These are phyloP conservation scores for Vaccinium corymbosum DNA, from an alignment of 148 eudicot genomes.

Conservation along the genomic window DNA sequence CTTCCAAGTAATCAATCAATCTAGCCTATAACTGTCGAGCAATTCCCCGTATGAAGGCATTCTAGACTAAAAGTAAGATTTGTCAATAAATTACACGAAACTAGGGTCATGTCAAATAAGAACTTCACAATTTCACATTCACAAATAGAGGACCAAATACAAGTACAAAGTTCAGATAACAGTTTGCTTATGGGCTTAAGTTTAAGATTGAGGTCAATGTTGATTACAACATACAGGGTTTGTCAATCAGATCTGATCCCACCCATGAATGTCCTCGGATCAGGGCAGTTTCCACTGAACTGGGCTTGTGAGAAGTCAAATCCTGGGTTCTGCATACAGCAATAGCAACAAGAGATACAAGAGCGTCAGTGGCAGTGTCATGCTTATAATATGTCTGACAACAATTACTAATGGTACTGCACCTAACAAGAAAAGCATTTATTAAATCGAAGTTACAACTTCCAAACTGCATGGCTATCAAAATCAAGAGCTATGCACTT, in stretches of 20 bases:
- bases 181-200: slow-evolving; percentile 1
- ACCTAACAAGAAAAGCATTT: not conserved
- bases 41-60: not conserved
- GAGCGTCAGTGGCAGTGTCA: not conserved
- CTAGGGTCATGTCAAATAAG: not conserved
- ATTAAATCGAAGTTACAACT: not conserved
- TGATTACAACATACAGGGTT: not conserved
- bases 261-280: slow-evolving; percentile 98
- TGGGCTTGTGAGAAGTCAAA: slow-evolving; percentile 97
- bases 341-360: slow-evolving; percentile 9
- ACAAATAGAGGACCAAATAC: not conserved
- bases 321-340: slow-evolving; percentile 78
- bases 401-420: not conserved
- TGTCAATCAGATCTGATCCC: slow-evolving; percentile 52
- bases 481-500: not conserved
- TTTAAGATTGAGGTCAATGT: slow-evolving; percentile 12
- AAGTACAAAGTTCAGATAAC: slow-evolving; percentile 2
- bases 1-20: not conserved
- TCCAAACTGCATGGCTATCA: not conserved
- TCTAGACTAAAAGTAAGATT: not conserved
- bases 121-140: not conserved
- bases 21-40: not conserved
- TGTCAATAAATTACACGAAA: not conserved
- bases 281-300: slow-evolving; percentile 83
- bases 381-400: not conserved